Percentiles rank a stretch among this genome's conserved stretches.
Conservation (phyloP, 106 monocot species). For the Phalaenopsis aphrodite region DNA sequence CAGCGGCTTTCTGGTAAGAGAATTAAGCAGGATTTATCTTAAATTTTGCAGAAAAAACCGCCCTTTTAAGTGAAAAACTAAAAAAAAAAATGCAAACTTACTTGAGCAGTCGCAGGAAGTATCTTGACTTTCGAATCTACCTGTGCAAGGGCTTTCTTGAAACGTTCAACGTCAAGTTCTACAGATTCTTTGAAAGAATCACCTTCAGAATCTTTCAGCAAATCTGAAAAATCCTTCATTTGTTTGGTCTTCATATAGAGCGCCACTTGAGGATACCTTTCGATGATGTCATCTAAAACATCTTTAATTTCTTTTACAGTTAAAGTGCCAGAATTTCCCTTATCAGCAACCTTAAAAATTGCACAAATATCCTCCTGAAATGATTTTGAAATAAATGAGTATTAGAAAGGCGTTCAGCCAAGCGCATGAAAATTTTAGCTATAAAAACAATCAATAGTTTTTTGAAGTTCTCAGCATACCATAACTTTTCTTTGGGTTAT, state of each 20-base stretch:
- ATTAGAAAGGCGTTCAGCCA: not conserved
- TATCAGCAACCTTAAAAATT: conserved; percentile 1
- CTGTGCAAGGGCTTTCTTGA: conserved; percentile 5
- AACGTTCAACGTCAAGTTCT: not conserved
- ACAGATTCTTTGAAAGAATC: not conserved
- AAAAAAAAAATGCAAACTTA: not conserved
- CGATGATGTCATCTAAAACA: conserved; percentile 2
- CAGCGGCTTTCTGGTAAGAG: too few relatives aligned
- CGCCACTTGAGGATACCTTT: conserved; percentile 3
- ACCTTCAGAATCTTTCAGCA: conserved; percentile 1
- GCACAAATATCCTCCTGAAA: conserved; percentile 2
- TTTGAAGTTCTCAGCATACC: conserved; percentile 25
- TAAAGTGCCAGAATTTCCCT: not conserved
- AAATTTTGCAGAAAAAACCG: too few relatives aligned
- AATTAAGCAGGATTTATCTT: too few relatives aligned
- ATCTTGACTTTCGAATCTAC: conserved; percentile 7
- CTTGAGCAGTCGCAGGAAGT: conserved; percentile 4
- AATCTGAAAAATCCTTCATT: not conserved
- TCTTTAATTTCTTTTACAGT: conserved; percentile 3
- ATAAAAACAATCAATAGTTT: too few relatives aligned
- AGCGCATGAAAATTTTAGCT: not conserved
- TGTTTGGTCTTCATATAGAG: conserved; percentile 3
- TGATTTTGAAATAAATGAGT: not conserved
- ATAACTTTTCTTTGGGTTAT: conserved; percentile 69
- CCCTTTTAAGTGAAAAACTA: too few relatives aligned